A percentile compares a stretch with the other conserved stretches of the same genome.
Evolutionary conservation across 352 stramenopile species (phyloP).

Genomic region (Phytophthora tentaculata): DNA sequence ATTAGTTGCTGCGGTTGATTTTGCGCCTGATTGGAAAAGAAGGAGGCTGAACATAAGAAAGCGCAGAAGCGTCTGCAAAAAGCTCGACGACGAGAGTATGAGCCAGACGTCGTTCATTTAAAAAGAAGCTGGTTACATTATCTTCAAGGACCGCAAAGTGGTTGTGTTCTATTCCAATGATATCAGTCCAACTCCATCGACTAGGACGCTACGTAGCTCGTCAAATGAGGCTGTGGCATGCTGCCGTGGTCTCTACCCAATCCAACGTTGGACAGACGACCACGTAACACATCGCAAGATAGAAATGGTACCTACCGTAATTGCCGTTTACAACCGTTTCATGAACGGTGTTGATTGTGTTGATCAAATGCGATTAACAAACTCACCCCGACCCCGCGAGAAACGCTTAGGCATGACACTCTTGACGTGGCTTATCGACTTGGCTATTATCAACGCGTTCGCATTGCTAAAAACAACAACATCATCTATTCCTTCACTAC

Average conservation of each 20-base stretch:
- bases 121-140: not conserved
- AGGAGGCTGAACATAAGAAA: not conserved
- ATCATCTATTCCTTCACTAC: not conserved
- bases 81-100: not conserved
- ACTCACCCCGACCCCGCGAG: not conserved
- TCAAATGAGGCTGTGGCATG: not conserved
- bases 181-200: not conserved
- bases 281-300: not conserved
- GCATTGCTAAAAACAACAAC: not conserved
- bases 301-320: slow-evolving; percentile 3
- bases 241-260: slow-evolving; percentile 10
- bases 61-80: not conserved
- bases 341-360: slow-evolving; percentile 19
- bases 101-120: not conserved
- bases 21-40: not conserved
- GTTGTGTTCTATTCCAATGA: not conserved
- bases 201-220: not conserved
- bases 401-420: slow-evolving; percentile 2
- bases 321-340: slow-evolving; percentile 3
- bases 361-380: slow-evolving; percentile 2
- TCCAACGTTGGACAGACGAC: too few species aligned
- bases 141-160: not conserved
- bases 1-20: not conserved
- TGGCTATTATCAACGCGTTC: slow-evolving; percentile 7
- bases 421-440: slow-evolving; percentile 4